phyloP scores from a whole-genome alignment of 2,329 filamentous ascomycete genomes.

The Trichophyton schoenleinii region DNA sequence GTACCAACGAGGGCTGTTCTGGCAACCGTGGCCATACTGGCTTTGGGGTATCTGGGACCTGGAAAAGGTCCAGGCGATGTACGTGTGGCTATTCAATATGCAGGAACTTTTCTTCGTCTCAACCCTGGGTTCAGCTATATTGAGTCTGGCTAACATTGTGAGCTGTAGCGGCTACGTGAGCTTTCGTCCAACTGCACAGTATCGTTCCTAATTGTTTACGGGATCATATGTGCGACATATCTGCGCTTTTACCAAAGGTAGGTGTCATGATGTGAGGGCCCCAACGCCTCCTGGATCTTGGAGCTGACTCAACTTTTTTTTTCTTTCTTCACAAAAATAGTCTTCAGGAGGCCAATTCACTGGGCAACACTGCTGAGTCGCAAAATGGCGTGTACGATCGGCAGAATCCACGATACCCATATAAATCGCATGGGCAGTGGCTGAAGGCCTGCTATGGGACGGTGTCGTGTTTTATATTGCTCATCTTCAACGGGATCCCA shows the following conservation, averaged over 20 bases:
- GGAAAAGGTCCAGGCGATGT: constrained; percentile 25
- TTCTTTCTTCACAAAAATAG: constrained; percentile 13
- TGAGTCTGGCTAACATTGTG: not conserved
- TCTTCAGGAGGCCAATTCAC: constrained; percentile 28
- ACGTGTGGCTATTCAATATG: constrained; percentile 8
- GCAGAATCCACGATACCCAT: constrained; percentile 18
- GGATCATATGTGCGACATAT: constrained; percentile 32
- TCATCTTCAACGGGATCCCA: constrained; percentile 15
- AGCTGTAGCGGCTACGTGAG: constrained; percentile 24
- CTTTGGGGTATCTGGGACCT: constrained; percentile 31
- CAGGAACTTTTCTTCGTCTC: too few species aligned
- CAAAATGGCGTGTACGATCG: constrained; percentile 14
- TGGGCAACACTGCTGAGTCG: constrained; percentile 26
- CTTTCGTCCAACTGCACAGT: constrained; percentile 27
- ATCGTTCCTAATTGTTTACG: constrained; percentile 30
- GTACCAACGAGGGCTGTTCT: constrained; percentile 30
- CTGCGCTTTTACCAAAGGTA: constrained; percentile 24
- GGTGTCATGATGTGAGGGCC: constrained; percentile 2
- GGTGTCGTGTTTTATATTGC: constrained; percentile 12
- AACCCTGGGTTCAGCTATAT: not conserved
- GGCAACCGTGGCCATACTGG: constrained; percentile 25
- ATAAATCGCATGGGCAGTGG: constrained; percentile 20
- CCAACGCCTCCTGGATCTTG: not conserved
- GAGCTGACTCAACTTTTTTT: not conserved
- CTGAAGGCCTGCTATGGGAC: constrained; percentile 19